Base-by-base conservation (phyloP, 179 eudicot species). In the Heliamphora pulchella region DNA sequence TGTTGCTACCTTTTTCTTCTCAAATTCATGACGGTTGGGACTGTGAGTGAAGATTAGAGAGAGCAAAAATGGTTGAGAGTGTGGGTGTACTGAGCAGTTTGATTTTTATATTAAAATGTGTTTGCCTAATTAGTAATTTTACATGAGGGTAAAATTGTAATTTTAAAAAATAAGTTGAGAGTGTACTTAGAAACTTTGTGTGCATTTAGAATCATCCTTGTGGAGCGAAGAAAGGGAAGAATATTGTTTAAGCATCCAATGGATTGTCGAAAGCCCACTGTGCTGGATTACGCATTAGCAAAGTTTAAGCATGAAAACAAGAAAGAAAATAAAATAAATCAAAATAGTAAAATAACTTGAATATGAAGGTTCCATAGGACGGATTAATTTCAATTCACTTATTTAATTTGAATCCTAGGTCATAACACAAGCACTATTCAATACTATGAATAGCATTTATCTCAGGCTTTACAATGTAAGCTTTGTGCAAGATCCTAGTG, bases 341-440 rank as follows among this genome's bases (percentile, higher is more conserved):
- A 51, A 68, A 64, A 50, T 31, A 11, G 18, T 2, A 20, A 46
- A 8, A 44, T 14, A 14, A 51, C 31, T 31, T 65, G 15, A 64
- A 77, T 15, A 66, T 15, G 22, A 77, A 22, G 59, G 80, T 63
- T 39, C 57, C 13, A 71, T 31, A 71, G 18, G 50, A 71, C 58
- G n/a, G 8, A 17, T 48, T 5, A 43, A 17, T 59, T 22, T 14
- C n/a, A 5, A 67, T 10, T 64, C 43, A 6, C 9, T 64, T 4
- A 64, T 22, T 5, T 64, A n/a, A n/a, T n/a, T n/a, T n/a, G 53
- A 69, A 47, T 44, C 73, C 6, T 44, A 13, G 62, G 15, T 2
- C 44, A 5, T 41, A 11, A 44, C 17, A 44, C 2, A 44, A 46
- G 44, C 53, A 17, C 73, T 6, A 17, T 69, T 4, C 7, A 69